These are phyloP conservation scores for Citrullus colocynthis DNA, from an alignment of 306 rosid genomes.

Conservation along the genomic window DNA sequence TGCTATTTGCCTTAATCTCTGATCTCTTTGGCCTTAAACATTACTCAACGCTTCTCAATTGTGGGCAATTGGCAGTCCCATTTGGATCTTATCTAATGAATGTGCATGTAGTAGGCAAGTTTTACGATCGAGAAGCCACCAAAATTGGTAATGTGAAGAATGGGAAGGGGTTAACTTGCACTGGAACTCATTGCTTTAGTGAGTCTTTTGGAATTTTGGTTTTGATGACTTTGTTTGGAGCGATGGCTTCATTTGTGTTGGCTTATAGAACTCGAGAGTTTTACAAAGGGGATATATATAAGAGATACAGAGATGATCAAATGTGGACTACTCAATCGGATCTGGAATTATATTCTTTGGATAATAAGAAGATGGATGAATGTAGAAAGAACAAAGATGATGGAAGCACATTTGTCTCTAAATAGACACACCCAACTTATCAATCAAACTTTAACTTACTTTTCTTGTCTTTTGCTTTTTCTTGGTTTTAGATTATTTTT, in stretches of 20 bases:
- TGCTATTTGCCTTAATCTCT: conserved; percentile 10
- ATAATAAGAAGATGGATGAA: background rate
- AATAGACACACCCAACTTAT: too few relatives aligned
- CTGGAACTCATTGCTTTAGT: background rate
- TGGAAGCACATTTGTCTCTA: background rate
- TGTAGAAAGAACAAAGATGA: background rate
- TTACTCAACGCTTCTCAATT: background rate
- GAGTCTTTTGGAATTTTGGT: background rate
- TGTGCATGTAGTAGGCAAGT: background rate
- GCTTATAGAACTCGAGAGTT: conserved; percentile 9
- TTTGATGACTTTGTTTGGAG: background rate
- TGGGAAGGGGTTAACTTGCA: background rate
- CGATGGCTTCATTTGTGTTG: background rate
- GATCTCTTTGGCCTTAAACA: conserved; percentile 22
- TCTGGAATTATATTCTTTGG: background rate
- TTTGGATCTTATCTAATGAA: conserved; percentile 4
- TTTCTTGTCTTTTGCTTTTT: too few relatives aligned
- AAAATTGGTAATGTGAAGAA: background rate
- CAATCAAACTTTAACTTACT: too few relatives aligned
- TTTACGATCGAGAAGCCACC: conserved; percentile 4
- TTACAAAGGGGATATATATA: conserved; percentile 2
- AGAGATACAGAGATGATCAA: conserved; percentile 9
- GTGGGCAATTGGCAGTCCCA: conserved; percentile 7
- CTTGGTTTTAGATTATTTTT: too few relatives aligned
- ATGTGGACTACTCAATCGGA: background rate